Conservation (phyloP, 192 early-diverging fungal genomes). For the Rhizoclosmatium globosum region DNA sequence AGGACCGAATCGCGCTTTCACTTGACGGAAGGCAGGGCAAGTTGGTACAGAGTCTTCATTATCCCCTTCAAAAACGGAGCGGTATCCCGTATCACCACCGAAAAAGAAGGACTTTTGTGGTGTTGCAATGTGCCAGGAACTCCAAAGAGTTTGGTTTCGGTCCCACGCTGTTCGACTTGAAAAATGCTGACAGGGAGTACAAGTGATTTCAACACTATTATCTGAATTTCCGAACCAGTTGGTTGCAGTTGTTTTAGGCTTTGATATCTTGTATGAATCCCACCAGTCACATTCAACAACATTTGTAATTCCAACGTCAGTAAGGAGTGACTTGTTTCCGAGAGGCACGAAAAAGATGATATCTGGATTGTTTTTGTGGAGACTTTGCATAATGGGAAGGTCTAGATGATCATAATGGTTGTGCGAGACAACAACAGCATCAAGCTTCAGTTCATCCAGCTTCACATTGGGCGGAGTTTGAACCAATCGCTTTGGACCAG, state of each 20-base stretch:
- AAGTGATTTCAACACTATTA: constrained; percentile 41
- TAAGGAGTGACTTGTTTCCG: constrained; percentile 75
- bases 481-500: constrained; percentile 73
- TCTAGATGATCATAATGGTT: constrained; percentile 94
- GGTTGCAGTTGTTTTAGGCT: not conserved
- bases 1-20: constrained; percentile 74
- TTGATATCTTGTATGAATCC: not conserved
- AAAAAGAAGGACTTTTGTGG: constrained; percentile 62
- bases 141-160: constrained; percentile 81
- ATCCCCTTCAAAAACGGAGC: constrained; percentile 54
- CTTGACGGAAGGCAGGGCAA: constrained; percentile 87
- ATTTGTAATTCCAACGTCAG: constrained; percentile 48
- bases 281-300: constrained; percentile 78
- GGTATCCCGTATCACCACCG: constrained; percentile 86
- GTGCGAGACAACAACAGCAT: constrained; percentile 81
- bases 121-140: constrained; percentile 70
- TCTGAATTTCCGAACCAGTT: not conserved
- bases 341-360: constrained; percentile 78
- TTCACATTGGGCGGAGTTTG: constrained; percentile 70
- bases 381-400: constrained; percentile 47
- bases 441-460: constrained; percentile 76
- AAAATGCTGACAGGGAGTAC: constrained; percentile 81
- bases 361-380: not conserved
- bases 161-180: constrained; percentile 69
- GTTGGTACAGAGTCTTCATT: constrained; percentile 58